Base-by-base conservation (phyloP, 495 filamentous ascomycete species). In the Usnea hakonensis region DNA sequence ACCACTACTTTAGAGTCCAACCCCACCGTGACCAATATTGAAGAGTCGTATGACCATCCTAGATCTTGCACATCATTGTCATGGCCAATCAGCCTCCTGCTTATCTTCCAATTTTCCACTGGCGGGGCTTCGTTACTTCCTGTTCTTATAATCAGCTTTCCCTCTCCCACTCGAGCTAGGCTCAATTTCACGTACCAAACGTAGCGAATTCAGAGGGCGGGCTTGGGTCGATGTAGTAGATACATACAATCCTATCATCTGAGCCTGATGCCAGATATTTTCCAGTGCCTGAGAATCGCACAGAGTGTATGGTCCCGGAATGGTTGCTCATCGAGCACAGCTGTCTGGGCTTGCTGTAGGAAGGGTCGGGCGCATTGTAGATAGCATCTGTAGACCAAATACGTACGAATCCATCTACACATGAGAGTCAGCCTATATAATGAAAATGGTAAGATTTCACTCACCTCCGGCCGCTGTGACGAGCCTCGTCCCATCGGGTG, bases 11-110 rank as follows among this genome's bases (percentile, higher is more conserved):
- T 97, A 26, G 95, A 97, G 75, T 99, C 94, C 63, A 99, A 78
- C 5, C 94, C 95, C 10, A 97, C 95, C 3, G 94, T 97, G 10
- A 97, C 91, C 65, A 99, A 76, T 32, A 99, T 90, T 1, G 91
- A 96, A 32, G 91, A 94, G 77, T 99, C 94, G 69, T 88, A 87
- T 38, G 94, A 95, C 94, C 94, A 99, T 36, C 90, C 94, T 60
- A 97, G 78, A 79, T 99, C 95, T 74, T 97, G 94, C 41, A 99
- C 91, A 77, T 99, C 94, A 74, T 97, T 97, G 57, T 99, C 94
- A 70, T 99, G 94, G 11, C 95, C 95, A 54, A 95, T 93, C 55
- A 99, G 78, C 65, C 94, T 87, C 63, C 90, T 87, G 62, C 90
- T 84, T 37, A 95, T 95, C 71, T 94, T 90, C 94, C 94, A 99